These are phyloP conservation scores for Plantago elongata DNA, from an alignment of 257 asterid species.

Conservation along the genomic window DNA sequence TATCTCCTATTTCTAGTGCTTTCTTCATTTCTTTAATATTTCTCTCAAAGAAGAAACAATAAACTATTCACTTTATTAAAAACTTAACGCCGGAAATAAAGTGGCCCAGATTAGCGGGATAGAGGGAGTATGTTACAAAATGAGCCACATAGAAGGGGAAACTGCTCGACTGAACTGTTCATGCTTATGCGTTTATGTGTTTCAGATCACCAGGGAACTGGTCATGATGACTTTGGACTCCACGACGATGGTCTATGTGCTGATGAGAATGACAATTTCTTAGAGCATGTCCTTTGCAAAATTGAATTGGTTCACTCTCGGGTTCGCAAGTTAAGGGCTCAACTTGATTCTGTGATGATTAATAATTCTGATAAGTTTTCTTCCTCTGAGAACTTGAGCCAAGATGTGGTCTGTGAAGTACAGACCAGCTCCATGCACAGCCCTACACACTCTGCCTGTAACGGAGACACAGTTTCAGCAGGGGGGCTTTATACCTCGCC, in stretches of 20 bases:
- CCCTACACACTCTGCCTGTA: constrained; percentile 72
- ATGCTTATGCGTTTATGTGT: neutral
- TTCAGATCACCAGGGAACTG: constrained; percentile 39
- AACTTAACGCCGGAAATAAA: too few relatives aligned
- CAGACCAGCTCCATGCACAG: constrained; percentile 57
- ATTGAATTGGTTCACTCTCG: constrained; percentile 58
- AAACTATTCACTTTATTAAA: too few relatives aligned
- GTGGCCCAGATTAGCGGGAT: too few relatives aligned
- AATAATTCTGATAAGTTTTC: constrained; percentile 67
- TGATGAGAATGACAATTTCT: constrained; percentile 34
- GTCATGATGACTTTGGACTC: constrained; percentile 46
- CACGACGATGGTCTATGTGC: constrained; percentile 40
- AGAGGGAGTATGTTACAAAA: too few relatives aligned
- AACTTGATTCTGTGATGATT: constrained; percentile 49
- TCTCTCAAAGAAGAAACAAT: too few relatives aligned
- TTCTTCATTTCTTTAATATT: too few relatives aligned
- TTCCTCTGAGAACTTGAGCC: constrained; percentile 83
- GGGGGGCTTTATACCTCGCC: constrained; percentile 41
- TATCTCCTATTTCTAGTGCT: too few relatives aligned
- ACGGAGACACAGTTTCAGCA: constrained; percentile 50
- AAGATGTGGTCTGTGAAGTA: constrained; percentile 50
- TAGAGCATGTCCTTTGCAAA: constrained; percentile 64
- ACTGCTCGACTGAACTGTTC: neutral
- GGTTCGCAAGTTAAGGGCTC: constrained; percentile 63
- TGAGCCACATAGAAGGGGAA: too few relatives aligned